Conservation (phyloP, 768 basidiomycete species). For the Mycena leptocephala region DNA sequence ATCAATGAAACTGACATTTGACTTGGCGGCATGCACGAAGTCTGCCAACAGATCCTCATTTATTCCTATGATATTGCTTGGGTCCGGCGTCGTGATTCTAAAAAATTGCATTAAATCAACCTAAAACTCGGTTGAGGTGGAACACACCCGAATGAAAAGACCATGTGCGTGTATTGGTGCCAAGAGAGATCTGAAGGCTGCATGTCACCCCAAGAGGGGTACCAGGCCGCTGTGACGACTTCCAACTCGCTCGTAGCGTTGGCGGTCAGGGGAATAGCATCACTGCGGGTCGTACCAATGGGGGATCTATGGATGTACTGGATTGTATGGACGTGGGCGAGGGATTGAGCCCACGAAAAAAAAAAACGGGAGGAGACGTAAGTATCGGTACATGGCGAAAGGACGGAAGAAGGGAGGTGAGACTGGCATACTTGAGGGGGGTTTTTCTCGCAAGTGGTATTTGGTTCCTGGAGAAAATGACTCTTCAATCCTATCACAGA, state of each 20-base stretch:
- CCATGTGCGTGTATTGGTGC: constrained; percentile 68
- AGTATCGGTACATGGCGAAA: background rate
- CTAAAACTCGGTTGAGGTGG: constrained; percentile 12
- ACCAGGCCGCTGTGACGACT: constrained; percentile 55
- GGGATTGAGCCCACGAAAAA: background rate
- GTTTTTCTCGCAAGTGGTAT: background rate
- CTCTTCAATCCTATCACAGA: no score
- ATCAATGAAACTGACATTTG: constrained; percentile 53
- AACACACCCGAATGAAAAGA: constrained; percentile 74
- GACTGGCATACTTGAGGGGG: background rate
- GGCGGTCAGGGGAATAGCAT: background rate
- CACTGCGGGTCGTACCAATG: background rate
- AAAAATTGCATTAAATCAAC: background rate
- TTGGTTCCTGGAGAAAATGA: no score
- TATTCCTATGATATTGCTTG: constrained; percentile 49
- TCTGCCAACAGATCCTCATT: constrained; percentile 64
- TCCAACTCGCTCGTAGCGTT: background rate
- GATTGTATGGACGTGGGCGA: background rate
- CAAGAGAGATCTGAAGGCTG: constrained; percentile 60
- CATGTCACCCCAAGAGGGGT: constrained; percentile 61
- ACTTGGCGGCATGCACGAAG: constrained; percentile 66
- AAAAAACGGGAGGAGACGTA: background rate
- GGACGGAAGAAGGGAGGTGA: background rate
- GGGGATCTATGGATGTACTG: background rate
- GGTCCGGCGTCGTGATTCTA: constrained; percentile 58